Evolutionary conservation across 192 early-diverging fungal species (phyloP), one percentile per base, ranked within the genome.

Genomic region (Kappamyces sp.): DNA sequence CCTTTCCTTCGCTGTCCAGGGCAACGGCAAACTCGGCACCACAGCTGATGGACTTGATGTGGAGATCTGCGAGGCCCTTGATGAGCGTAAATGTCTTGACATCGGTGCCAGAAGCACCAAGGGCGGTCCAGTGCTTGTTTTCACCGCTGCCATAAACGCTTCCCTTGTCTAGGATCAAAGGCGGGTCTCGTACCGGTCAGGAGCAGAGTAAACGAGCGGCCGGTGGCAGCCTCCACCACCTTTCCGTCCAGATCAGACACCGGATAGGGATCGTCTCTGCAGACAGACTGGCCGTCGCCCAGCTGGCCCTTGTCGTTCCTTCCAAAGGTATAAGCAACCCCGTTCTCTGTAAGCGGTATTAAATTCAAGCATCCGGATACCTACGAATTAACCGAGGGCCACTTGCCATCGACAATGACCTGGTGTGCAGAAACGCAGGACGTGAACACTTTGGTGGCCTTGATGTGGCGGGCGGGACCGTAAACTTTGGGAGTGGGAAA

Each of bases 291-390:
- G 6, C 49, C 49, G 33, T 51, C 12, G 9, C 49, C 49, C 12
- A 51, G 33, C 33, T 51, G 49, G 36, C 49, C 49, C 33, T 51
- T 51, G 6, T 51, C 49, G 36, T 51, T 51, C 5, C 49, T 5
- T 51, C 49, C 49, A 51, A 51, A 51, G 33, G 12, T 51, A 31
- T 32, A 51, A 5, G 49, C 49, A 51, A 7, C 12, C 36, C 49
- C 49, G 5, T 31, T 5, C 31, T 51, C 49, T 51, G 5, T 15
- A 34, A 51, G 4, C 12, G 36, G 36, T 34, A 8, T 34, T 9
- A 44, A 51, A 23, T 23, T 23, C 23, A 23, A 23, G 23, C 23
- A 23, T 23, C 23, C 23, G 23, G 23, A 23, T 23, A 23, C 23
- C 23, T 23, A 23, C 23, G 23, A 23, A 23, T 23, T 23, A 23